Percentiles rank a stretch among this genome's conserved stretches.
phyloP scores from a whole-genome alignment of 2,329 filamentous ascomycete genomes.

The Tolypocladium inflatum region DNA sequence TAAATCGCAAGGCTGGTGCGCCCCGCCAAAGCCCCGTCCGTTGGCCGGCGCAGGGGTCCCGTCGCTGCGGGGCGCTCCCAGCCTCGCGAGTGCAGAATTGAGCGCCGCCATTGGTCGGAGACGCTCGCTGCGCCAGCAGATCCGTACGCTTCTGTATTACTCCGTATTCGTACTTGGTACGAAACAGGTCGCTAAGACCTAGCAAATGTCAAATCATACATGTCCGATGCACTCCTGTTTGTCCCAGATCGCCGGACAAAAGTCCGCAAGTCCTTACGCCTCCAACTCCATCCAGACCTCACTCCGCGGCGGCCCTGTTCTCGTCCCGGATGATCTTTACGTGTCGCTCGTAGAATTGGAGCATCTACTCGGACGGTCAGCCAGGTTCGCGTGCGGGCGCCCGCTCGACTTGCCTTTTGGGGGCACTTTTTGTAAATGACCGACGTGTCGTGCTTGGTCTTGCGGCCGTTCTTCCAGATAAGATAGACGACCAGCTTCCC shows the following conservation, averaged over 20 bases:
- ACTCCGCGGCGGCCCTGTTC: slow-evolving; percentile 12
- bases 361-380: slow-evolving; percentile 35
- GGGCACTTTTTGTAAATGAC: slow-evolving; percentile 68
- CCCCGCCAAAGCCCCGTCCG: not conserved
- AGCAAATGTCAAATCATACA: too few species aligned
- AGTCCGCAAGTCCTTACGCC: not conserved
- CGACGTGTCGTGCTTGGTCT: slow-evolving; percentile 61
- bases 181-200: too few species aligned
- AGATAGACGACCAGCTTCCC: slow-evolving; percentile 58
- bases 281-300: not conserved
- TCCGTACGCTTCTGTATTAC: too few species aligned
- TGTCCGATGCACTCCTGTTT: too few species aligned
- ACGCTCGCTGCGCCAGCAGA: too few species aligned
- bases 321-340: slow-evolving; percentile 41
- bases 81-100: not conserved
- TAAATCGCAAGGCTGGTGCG: slow-evolving; percentile 23
- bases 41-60: not conserved
- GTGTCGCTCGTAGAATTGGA: slow-evolving; percentile 50
- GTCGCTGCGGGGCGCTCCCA: not conserved
- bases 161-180: too few species aligned
- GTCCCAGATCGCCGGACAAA: too few species aligned
- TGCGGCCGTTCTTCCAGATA: slow-evolving; percentile 63
- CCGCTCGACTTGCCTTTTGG: slow-evolving; percentile 61
- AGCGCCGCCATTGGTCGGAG: not conserved
- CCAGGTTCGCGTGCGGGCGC: not conserved